Evolutionary conservation across 2,329 filamentous ascomycete genomes (phyloP), one percentile per base, ranked within the genome.

Genomic region (Pseudopyrenochaeta lycopersici): DNA sequence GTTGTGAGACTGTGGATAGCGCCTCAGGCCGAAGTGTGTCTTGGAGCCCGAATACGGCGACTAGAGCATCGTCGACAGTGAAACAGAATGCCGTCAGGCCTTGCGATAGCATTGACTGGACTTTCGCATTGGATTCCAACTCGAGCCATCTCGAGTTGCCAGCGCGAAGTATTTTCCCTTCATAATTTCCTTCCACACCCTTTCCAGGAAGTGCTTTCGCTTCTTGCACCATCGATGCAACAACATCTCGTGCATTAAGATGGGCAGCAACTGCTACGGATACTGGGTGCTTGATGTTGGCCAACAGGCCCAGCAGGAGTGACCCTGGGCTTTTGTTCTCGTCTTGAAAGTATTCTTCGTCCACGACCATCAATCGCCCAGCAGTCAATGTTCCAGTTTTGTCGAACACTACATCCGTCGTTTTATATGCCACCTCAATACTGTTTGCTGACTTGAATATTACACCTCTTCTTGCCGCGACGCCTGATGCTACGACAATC

Each of bases 321-420:
- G 52, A 43, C 29, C 55, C 59, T 2, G 42, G 51, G 0, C 17
- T 11, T n/a, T 33, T 20, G 5, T 43, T 10, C 51, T 53, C 29
- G 15, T 38, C 14, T 7, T 43, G 30, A n/a, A 71, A 36, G 46
- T 68, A 68, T 23, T 64, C 55, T 55, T 74, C 64, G 3, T 51
- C 52, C 4, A 71, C 64, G 3, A 82, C 78, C 0, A 60, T 51
- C 1, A 84, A 71, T 32, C 82, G 80, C 0, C 87, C 88, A 32
- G 79, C 66, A 0, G 90, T 93, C 15, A 93, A 68, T 0, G 90
- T 94, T 0, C 90, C 90, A 0, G 90, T 94, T 73, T 93, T 94
- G 77, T 94, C 90, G 62, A 94, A 89, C 0, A 94, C 83, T 2
- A 92, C 85, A 62, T 92, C 84, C 0, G 84, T 80, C 0, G 84